Evolutionary conservation across 1,284 basidiomycete genomes (phyloP), one percentile per base, ranked within the genome.

Genomic region (Ustilago vetiveriae): DNA sequence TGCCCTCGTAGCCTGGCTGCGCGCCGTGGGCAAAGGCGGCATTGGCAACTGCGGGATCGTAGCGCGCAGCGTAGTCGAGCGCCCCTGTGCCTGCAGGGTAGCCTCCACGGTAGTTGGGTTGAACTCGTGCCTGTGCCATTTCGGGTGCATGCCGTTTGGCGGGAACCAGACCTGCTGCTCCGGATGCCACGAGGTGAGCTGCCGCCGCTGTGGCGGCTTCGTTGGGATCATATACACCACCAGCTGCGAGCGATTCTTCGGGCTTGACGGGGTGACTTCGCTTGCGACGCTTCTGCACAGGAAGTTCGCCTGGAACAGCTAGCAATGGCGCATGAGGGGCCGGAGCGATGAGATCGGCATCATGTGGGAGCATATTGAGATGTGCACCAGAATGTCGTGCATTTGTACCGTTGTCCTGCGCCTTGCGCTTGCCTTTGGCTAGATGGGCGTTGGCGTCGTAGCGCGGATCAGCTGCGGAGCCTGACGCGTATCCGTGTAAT

Each of bases 401-500:
- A 21, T 39, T 55, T 10, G 41, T 13, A 10, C 49, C 42, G 5
- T 40, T 44, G 26, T 63, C 70, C 23, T 68, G 62, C 8, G 69
- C 69, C 37, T 67, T 72, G 32, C 69, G 63, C 35, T 72, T 72
- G 44, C 69, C 69, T 24, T 66, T 70, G 36, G 66, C n/a, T 14
- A 42, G 49, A 29, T 54, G 53, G 7, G 54, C 59, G n/a, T 29
- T 22, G 33, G 45, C 37, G 26, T 62, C 50, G 45, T 62, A 59
- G 10, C 52, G 53, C 17, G 60, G 55, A 53, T 64, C 65, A 16
- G 41, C 39, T 2, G 50, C 52, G 5, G 44, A 55, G 10, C 44
- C 39, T 16, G 44, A 27, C 16, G 33, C 41, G 35, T 57, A 55
- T 10, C 42, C 59, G 23, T 56, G 52, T 3, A 63, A 22, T 23